Evolutionary conservation across 495 filamentous ascomycete genomes (phyloP).

Genomic region (Aspergillus ostianus): DNA sequence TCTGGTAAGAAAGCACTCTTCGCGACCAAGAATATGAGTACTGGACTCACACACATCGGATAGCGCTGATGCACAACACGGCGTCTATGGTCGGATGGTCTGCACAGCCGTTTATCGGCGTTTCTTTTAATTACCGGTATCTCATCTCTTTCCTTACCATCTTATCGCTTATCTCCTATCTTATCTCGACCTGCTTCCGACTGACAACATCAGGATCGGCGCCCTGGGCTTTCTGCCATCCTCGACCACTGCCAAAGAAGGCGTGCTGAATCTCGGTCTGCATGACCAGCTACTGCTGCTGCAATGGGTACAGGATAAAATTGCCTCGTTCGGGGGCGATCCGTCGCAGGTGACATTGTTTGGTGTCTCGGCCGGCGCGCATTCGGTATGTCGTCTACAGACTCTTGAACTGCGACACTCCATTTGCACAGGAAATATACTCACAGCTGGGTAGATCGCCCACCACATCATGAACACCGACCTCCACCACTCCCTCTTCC

Average conservation of each 20-base stretch:
- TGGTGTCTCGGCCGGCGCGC: slow-evolving; percentile 62
- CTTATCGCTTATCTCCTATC: too few relatives aligned
- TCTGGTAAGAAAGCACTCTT: too few relatives aligned
- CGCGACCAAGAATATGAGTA: too few relatives aligned
- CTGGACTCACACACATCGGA: neutral
- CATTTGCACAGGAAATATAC: too few relatives aligned
- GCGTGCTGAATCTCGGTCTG: slow-evolving; percentile 60
- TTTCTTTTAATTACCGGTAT: slow-evolving; percentile 58
- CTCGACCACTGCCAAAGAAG: slow-evolving; percentile 47
- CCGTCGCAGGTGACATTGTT: slow-evolving; percentile 61
- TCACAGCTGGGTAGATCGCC: too few relatives aligned
- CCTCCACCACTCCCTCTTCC: slow-evolving; percentile 44
- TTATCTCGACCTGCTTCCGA: too few relatives aligned
- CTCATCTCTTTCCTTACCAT: too few relatives aligned
- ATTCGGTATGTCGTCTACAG: too few relatives aligned
- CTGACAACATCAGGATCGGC: slow-evolving; percentile 42
- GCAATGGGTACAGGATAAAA: slow-evolving; percentile 61
- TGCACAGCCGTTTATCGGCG: slow-evolving; percentile 51
- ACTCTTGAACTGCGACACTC: too few relatives aligned
- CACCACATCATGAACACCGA: slow-evolving; percentile 60
- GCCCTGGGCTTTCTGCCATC: slow-evolving; percentile 63
- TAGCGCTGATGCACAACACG: slow-evolving; percentile 35
- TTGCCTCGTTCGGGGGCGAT: slow-evolving; percentile 59
- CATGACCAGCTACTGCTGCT: slow-evolving; percentile 59
- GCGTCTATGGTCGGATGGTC: slow-evolving; percentile 57